These are phyloP conservation scores for Candida xiaguanensis DNA, from an alignment of 805 yeast genomes.

Conservation along the genomic window DNA sequence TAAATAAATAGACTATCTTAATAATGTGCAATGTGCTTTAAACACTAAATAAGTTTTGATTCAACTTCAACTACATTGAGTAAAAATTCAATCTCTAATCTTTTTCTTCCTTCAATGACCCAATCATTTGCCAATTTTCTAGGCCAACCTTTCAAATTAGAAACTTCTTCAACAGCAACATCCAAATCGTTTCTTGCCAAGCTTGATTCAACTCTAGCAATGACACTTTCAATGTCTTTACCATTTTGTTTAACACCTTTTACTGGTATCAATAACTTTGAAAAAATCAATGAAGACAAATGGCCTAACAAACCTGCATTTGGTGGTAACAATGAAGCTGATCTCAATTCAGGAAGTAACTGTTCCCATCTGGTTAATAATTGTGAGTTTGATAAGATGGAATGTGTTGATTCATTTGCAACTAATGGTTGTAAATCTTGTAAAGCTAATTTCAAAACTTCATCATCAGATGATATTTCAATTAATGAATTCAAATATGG, in stretches of 20 bases:
- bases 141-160: slow-evolving; percentile 88
- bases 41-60: no score
- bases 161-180: slow-evolving; percentile 88
- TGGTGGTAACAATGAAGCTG: slow-evolving; percentile 86
- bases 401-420: slow-evolving; percentile 33
- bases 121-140: slow-evolving; percentile 88
- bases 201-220: slow-evolving; percentile 78
- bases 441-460: slow-evolving; percentile 30
- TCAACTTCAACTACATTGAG: slow-evolving; percentile 67
- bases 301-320: slow-evolving; percentile 96
- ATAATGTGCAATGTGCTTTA: no score
- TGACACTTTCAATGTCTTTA: slow-evolving; percentile 81
- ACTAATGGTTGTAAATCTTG: slow-evolving; percentile 33
- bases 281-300: slow-evolving; percentile 71
- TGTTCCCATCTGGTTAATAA: slow-evolving; percentile 75
- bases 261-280: slow-evolving; percentile 72
- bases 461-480: slow-evolving; percentile 27
- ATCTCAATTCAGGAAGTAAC: slow-evolving; percentile 80
- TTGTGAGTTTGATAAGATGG: slow-evolving; percentile 76
- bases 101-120: slow-evolving; percentile 84
- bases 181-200: slow-evolving; percentile 74
- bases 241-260: slow-evolving; percentile 72
- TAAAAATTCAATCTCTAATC: slow-evolving; percentile 82
- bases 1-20: no score
- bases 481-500: slow-evolving; percentile 39